Base-by-base conservation (phyloP, 2,329 filamentous ascomycete species). In the Hypoxylon rubiginosum region DNA sequence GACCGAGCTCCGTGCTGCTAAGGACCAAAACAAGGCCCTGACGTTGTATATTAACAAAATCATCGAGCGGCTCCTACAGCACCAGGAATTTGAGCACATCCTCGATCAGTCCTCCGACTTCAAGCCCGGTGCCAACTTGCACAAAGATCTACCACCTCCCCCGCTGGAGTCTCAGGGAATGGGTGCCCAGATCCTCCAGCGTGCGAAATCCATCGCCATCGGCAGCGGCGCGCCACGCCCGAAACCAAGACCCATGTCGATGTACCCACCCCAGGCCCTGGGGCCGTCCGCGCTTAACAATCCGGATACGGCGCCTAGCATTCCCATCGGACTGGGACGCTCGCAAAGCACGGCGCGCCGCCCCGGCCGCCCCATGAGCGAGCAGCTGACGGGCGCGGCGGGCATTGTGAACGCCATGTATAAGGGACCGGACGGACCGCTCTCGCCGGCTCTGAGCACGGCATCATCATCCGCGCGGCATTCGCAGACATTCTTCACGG, bases 41-140 rank as follows among this genome's bases (percentile, higher is more conserved):
- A 97, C 94, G 24, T 85, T 98, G 70, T 99, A 99, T 83, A 97
- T 99, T 84, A 97, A 98, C 87, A 97, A 96, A 82, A 98, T 99
- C 79, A 97, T 99, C 78, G 96, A 96, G 79, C 92, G 96, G 61
- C 88, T 99, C 48, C 86, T 99, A 67, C 92, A 97, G 77, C 92
- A 97, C 80, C 92, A 97, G 75, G 94, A 97, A 72, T 98, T 97
- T 72, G 95, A 99, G 81, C 90, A 93, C 67, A 97, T 98, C 66
- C 85, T 97, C 43, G 93, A 97, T 77, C 92, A 93, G 78, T 92
- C 91, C 8, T 88, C 88, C 55, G 88, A 91, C 60, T 82, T 84
- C 69, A 88, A 89, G 73, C 81, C 82, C 28, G 73, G 78, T 58
- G 78, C 78, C 30, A 86, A 91, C 75, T 86, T 84, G 39, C 91